Percentiles rank a stretch among this genome's conserved stretches.
Conservation (phyloP, 257 asterid species). For the Solanum tarapatanum region DNA sequence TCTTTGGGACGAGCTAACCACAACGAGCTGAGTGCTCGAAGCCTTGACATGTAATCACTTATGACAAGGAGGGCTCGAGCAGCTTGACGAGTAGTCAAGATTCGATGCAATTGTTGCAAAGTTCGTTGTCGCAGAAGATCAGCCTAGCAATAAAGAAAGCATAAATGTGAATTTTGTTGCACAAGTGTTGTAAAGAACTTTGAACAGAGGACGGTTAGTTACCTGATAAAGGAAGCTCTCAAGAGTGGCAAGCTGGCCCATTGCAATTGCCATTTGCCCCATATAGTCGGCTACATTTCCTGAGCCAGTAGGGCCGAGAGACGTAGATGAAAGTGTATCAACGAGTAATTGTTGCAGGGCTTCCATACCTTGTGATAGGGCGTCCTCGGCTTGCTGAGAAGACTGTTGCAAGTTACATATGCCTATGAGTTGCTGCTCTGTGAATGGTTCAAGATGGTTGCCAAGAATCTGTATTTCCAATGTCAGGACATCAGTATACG, state of each 20-base stretch:
- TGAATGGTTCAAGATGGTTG: slow-evolving; percentile 68
- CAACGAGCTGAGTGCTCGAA: slow-evolving; percentile 64
- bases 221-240: slow-evolving; percentile 81
- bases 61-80: slow-evolving; percentile 88
- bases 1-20: slow-evolving; percentile 86
- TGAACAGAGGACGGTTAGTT: not conserved
- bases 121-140: slow-evolving; percentile 84
- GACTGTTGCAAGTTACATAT: slow-evolving; percentile 76
- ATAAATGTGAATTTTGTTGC: not conserved
- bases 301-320: slow-evolving; percentile 31
- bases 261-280: slow-evolving; percentile 85
- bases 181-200: not conserved
- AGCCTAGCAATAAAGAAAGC: slow-evolving; percentile 28
- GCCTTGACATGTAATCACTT: slow-evolving; percentile 70
- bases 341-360: slow-evolving; percentile 72
- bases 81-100: slow-evolving; percentile 85
- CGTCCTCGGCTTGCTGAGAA: slow-evolving; percentile 90
- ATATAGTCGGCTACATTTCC: slow-evolving; percentile 64
- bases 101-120: slow-evolving; percentile 72
- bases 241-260: slow-evolving; percentile 59
- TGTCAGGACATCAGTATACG: not conserved
- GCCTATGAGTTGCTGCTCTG: slow-evolving; percentile 71
- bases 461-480: slow-evolving; percentile 49
- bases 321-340: slow-evolving; percentile 59
- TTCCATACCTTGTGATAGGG: slow-evolving; percentile 95